Conservation (phyloP, 768 basidiomycete species). For the Lyophyllum semitale region DNA sequence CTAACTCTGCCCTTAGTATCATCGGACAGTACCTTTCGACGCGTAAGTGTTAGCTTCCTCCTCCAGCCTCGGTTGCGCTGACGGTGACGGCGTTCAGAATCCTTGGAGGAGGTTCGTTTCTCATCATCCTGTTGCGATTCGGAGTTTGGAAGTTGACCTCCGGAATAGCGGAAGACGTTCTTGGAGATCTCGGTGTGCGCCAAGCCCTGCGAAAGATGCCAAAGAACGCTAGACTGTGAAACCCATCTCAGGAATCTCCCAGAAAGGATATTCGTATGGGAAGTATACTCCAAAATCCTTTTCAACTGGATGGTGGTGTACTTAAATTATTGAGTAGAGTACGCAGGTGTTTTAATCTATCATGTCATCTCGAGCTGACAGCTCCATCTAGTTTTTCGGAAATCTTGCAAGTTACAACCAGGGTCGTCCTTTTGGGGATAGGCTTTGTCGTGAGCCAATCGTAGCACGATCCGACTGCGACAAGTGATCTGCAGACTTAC, state of each 20-base stretch:
- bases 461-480: too few relatives aligned
- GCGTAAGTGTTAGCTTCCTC: constrained; percentile 37
- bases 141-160: neutral
- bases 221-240: constrained; percentile 50
- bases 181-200: constrained; percentile 74
- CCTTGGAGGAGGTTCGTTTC: constrained; percentile 17
- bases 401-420: too few relatives aligned
- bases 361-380: too few relatives aligned
- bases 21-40: constrained; percentile 53
- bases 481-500: too few relatives aligned
- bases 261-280: neutral
- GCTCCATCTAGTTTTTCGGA: too few relatives aligned
- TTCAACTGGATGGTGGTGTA: neutral
- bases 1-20: constrained; percentile 33
- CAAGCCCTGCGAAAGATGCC: constrained; percentile 79
- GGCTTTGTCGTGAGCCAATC: too few relatives aligned
- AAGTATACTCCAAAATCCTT: neutral
- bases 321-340: too few relatives aligned
- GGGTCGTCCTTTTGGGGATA: too few relatives aligned
- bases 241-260: neutral
- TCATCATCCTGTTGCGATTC: neutral
- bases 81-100: constrained; percentile 6
- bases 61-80: neutral
- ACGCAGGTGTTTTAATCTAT: too few relatives aligned
- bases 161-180: constrained; percentile 61